Percentiles rank a stretch among this genome's conserved stretches.
phyloP scores from a whole-genome alignment of 2,329 filamentous ascomycete genomes.

The Escovopsis weberi region DNA sequence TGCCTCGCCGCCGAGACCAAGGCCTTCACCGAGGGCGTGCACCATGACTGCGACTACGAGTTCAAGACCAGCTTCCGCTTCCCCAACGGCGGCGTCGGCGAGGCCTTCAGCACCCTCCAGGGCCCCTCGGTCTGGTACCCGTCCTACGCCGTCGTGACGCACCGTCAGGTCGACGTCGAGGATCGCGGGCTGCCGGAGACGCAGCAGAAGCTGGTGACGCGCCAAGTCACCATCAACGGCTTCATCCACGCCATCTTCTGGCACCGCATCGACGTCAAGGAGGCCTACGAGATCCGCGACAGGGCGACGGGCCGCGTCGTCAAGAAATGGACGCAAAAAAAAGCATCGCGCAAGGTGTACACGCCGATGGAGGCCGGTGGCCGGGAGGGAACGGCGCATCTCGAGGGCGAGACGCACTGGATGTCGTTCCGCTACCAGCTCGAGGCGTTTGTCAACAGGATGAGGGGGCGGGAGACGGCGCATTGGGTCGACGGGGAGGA shows the following conservation, averaged over 20 bases:
- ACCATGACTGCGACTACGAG: constrained; percentile 19
- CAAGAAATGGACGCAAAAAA: constrained; percentile 16
- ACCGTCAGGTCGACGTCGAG: constrained; percentile 10
- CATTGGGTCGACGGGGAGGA: constrained; percentile 28
- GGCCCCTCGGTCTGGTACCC: constrained; percentile 9
- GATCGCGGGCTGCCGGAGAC: constrained; percentile 2
- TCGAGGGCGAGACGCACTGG: constrained; percentile 23
- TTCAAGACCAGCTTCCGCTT: constrained; percentile 25
- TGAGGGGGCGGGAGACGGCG: constrained; percentile 19
- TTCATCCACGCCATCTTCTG: constrained; percentile 7
- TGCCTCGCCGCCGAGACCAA: constrained; percentile 19
- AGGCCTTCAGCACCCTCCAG: constrained; percentile 15
- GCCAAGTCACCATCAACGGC: neutral
- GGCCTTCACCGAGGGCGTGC: constrained; percentile 13
- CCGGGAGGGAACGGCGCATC: no score
- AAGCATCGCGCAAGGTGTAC: neutral
- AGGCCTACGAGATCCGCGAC: constrained; percentile 7
- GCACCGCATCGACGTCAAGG: constrained; percentile 23
- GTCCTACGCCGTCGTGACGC: constrained; percentile 7
- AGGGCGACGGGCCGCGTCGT: neutral
- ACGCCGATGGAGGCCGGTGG: no score
- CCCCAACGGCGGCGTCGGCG: constrained; percentile 21
- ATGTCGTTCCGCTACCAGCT: constrained; percentile 30
- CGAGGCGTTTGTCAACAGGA: constrained; percentile 32
- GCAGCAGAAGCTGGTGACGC: neutral